Percentiles rank a stretch among this genome's conserved stretches.
Evolutionary conservation across 257 asterid genomes (phyloP).

Genomic region (Verbena officinalis): DNA sequence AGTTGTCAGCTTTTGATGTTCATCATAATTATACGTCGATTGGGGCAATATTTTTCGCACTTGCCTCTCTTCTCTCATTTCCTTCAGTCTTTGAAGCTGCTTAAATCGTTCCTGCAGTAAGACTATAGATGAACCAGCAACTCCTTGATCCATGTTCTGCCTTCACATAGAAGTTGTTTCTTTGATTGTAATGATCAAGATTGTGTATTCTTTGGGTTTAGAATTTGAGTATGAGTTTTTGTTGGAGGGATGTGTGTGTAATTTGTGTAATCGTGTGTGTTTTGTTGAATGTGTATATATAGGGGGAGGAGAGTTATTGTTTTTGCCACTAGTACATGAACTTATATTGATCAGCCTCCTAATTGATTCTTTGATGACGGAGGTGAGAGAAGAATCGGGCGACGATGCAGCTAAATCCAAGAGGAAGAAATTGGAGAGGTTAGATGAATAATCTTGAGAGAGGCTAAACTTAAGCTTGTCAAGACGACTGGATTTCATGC

Average conservation of each 20-base stretch:
- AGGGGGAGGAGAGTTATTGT: slow-evolving; percentile 30
- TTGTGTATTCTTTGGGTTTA: slow-evolving; percentile 1
- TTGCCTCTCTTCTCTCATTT: slow-evolving; percentile 47
- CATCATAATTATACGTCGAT: neutral
- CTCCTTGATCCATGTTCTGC: slow-evolving; percentile 31
- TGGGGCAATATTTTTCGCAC: slow-evolving; percentile 29
- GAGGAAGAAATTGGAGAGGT: slow-evolving; percentile 27
- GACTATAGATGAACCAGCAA: slow-evolving; percentile 48
- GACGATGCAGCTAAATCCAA: slow-evolving; percentile 37
- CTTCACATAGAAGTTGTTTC: slow-evolving; percentile 37
- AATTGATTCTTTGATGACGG: slow-evolving; percentile 36
- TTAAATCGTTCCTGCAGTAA: slow-evolving; percentile 50
- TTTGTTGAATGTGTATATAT: slow-evolving; percentile 19
- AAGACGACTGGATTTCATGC: slow-evolving; percentile 30
- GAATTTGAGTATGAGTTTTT: neutral
- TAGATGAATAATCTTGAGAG: slow-evolving; percentile 25
- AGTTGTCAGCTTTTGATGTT: slow-evolving; percentile 12
- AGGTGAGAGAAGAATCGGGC: slow-evolving; percentile 29
- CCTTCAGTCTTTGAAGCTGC: slow-evolving; percentile 50
- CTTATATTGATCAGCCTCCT: slow-evolving; percentile 29
- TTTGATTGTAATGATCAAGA: too few species aligned
- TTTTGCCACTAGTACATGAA: slow-evolving; percentile 37
- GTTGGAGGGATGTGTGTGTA: neutral
- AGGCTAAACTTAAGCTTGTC: slow-evolving; percentile 26
- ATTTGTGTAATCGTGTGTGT: neutral